Evolutionary conservation across 257 asterid species (phyloP).

Genomic region (Sherardia arvensis): DNA sequence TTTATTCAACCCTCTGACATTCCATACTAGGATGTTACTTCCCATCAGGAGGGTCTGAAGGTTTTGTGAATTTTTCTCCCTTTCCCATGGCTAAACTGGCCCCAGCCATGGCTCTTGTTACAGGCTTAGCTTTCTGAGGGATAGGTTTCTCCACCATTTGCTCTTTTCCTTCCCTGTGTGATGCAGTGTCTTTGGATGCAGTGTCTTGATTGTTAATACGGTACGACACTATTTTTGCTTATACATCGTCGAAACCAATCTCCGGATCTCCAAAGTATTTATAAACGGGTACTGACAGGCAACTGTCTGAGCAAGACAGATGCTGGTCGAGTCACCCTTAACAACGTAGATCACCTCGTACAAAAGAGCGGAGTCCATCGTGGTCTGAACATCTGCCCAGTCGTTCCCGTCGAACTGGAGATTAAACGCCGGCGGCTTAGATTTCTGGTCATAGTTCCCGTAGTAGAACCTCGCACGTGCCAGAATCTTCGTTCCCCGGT

Average conservation of each 20-base stretch:
- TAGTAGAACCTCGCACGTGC: slow-evolving; percentile 55
- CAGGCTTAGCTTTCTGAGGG: too few relatives aligned
- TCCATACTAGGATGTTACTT: too few relatives aligned
- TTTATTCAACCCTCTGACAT: too few relatives aligned
- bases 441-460: slow-evolving; percentile 53
- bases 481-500: slow-evolving; percentile 24
- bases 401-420: slow-evolving; percentile 49
- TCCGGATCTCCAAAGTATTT: slow-evolving; percentile 49
- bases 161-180: too few relatives aligned
- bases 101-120: too few relatives aligned
- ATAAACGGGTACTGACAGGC: slow-evolving; percentile 46
- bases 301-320: slow-evolving; percentile 47
- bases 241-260: slow-evolving; percentile 47
- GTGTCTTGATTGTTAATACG: too few relatives aligned
- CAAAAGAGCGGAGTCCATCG: slow-evolving; percentile 2
- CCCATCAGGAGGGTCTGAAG: too few relatives aligned
- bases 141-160: too few relatives aligned
- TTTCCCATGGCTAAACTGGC: too few relatives aligned
- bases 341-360: slow-evolving; percentile 37
- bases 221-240: too few relatives aligned
- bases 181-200: too few relatives aligned
- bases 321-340: slow-evolving; percentile 24
- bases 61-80: too few relatives aligned
- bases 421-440: slow-evolving; percentile 46
- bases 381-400: slow-evolving; percentile 35